A percentile compares a stretch with the other conserved stretches of the same genome.
These are phyloP conservation scores for Chytriomyces sp. DNA, from an alignment of 192 early-diverging fungal genomes.

Conservation along the genomic window DNA sequence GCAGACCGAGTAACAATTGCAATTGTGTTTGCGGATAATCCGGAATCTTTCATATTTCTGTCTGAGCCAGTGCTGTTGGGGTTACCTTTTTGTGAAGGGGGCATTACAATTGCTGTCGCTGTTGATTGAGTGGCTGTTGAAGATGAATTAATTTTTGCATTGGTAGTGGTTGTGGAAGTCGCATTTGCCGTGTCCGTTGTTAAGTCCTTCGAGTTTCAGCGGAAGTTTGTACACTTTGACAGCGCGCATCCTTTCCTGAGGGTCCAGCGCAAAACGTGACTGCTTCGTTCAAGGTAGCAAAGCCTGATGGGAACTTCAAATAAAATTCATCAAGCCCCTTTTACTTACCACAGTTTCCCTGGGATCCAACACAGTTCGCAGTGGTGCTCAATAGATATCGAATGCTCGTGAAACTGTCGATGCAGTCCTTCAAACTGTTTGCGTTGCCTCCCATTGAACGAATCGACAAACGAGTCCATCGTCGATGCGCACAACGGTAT, in stretches of 20 bases:
- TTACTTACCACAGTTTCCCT: background rate
- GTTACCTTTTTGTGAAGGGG: no score
- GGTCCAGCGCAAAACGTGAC: background rate
- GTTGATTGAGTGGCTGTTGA: background rate
- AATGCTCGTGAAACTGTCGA: background rate
- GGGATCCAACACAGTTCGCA: background rate
- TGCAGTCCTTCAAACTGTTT: background rate
- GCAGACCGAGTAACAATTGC: slow-evolving; percentile 4
- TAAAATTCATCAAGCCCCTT: background rate
- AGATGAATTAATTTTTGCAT: no score
- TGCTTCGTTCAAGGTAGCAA: background rate
- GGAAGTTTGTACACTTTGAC: no score
- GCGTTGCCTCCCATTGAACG: background rate
- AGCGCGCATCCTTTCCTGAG: background rate
- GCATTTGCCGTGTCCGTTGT: background rate
- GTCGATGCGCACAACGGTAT: slow-evolving; percentile 6
- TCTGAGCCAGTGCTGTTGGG: background rate
- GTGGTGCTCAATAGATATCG: background rate
- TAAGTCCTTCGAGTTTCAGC: no score
- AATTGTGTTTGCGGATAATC: background rate
- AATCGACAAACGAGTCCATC: slow-evolving; percentile 2
- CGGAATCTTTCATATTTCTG: background rate
- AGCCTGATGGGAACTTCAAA: background rate
- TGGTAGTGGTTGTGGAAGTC: background rate
- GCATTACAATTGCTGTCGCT: no score